Percentiles rank a stretch among this genome's conserved stretches.
Conservation (phyloP, 176 grass and related monocot species). For the Eleusine indica region DNA sequence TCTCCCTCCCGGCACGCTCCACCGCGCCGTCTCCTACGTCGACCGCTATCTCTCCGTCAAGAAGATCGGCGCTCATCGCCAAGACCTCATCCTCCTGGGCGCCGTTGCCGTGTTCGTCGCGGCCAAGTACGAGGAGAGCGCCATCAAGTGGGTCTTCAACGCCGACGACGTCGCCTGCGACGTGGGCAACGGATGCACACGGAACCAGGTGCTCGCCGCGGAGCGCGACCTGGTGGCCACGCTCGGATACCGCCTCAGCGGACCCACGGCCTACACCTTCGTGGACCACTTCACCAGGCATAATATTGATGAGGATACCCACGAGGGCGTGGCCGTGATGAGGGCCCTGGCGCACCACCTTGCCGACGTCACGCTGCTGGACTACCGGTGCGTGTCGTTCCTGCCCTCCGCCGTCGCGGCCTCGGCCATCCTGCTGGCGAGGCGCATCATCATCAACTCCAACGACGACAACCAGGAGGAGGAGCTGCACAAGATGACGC, state of each 20-base stretch:
- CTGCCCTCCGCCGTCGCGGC: slow-evolving; percentile 32
- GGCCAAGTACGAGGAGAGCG: slow-evolving; percentile 11
- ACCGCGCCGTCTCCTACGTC: slow-evolving; percentile 25
- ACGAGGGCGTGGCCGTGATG: background rate
- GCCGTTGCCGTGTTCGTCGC: background rate
- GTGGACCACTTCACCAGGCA: slow-evolving; percentile 19
- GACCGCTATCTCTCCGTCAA: background rate
- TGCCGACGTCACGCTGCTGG: slow-evolving; percentile 1
- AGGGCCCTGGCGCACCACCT: background rate
- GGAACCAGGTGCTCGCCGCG: background rate
- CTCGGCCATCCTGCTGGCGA: slow-evolving; percentile 22
- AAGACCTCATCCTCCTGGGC: background rate
- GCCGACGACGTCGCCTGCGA: background rate
- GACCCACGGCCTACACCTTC: slow-evolving; percentile 27
- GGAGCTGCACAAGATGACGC: background rate
- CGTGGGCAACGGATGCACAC: background rate
- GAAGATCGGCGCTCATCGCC: background rate
- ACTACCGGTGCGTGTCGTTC: slow-evolving; percentile 11
- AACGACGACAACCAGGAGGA: too few relatives aligned
- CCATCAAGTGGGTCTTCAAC: background rate
- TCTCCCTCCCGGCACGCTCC: background rate
- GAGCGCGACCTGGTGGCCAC: slow-evolving; percentile 10
- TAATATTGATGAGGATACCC: background rate
- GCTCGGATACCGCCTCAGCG: slow-evolving; percentile 27
- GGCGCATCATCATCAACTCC: too few relatives aligned